Evolutionary conservation across 164 flowering plant species (phyloP).

Genomic region (Akebia trifoliata): DNA sequence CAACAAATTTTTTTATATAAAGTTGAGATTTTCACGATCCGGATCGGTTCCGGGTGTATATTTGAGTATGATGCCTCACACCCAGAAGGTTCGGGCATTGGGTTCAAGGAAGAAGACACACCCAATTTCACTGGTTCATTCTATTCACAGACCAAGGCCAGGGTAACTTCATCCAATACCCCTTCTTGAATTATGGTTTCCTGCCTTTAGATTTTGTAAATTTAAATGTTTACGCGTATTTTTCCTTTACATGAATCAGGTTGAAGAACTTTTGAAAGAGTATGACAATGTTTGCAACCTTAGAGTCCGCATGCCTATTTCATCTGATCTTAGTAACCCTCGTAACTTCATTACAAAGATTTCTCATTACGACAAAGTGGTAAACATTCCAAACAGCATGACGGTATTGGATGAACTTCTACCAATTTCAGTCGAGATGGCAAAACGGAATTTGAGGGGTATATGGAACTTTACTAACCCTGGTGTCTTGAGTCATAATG

Average conservation of each 20-base stretch:
- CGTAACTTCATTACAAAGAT: slow-evolving; percentile 16
- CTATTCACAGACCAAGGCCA: slow-evolving; percentile 15
- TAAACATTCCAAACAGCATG: slow-evolving; percentile 17
- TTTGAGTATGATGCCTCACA: slow-evolving; percentile 12
- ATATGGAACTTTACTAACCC: slow-evolving; percentile 14
- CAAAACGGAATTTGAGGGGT: slow-evolving; percentile 9
- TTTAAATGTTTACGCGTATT: neutral
- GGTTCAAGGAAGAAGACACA: slow-evolving; percentile 15
- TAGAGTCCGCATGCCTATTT: slow-evolving; percentile 14
- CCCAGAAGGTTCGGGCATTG: slow-evolving; percentile 12
- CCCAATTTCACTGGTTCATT: slow-evolving; percentile 14
- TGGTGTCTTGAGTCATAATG: slow-evolving; percentile 11
- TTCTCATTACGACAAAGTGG: slow-evolving; percentile 9
- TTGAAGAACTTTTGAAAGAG: slow-evolving; percentile 12
- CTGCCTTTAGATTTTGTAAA: neutral
- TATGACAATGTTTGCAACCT: slow-evolving; percentile 11
- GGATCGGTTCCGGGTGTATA: slow-evolving; percentile 14
- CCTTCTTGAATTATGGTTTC: neutral
- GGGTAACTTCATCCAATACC: slow-evolving; percentile 1
- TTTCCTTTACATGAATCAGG: slow-evolving; percentile 1
- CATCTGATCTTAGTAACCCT: slow-evolving; percentile 9
- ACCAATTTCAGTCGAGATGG: slow-evolving; percentile 12
- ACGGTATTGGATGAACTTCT: slow-evolving; percentile 9
- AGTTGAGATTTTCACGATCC: no score
- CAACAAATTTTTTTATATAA: no score